Evolutionary conservation across 805 yeast species (phyloP), one percentile per base, ranked within the genome.

Genomic region (Wickerhamiella occidentalis): DNA sequence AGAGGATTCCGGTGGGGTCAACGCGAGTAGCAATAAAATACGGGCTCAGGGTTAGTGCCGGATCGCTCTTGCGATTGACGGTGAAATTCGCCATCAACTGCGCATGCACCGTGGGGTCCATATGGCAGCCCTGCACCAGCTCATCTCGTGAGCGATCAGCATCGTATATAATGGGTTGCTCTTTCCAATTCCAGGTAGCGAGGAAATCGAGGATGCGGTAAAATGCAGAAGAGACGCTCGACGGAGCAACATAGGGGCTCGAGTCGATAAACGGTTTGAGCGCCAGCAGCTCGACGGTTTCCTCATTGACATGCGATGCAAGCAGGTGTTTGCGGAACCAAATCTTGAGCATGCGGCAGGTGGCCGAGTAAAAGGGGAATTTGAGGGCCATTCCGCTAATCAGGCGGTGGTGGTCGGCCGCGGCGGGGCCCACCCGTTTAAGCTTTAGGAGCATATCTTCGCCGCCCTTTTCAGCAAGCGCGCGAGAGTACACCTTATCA

Each of bases 161-260:
- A 59, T 92, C 96, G 52, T 92, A 66, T 48, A 88, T 76, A 53
- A 92, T 67, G 1, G 95, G 82, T 43, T 82, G 86, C 54, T 84
- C 94, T 58, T 77, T 82, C 98, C 98, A 92, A 64, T 92, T 87
- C 98, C 98, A 92, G 40, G 66, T 67, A 22, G 94, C 74, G 41
- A 92, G 63, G 58, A 82, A 84, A 43, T 76, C 69, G 35, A 92
- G 62, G 11, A 80, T 74, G 52, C 92, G 79, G 51, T 85, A 68
- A 61, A 92, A 86, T 5, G 95, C 98, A 49, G 82, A 74, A 54
- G 79, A 80, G 7, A 82, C 78, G 49, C 90, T 79, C 23, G 81
- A 77, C 2, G 98, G 97, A 1, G 78, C 74, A 1, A 78, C 72
- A 66, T 75, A 88, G n/a, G 96, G 95, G 0, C 84, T 79, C 7